A percentile compares a stretch with the other conserved stretches of the same genome.
Conservation (phyloP, 345 rosid genomes). For the Schrenkiella parvula region DNA sequence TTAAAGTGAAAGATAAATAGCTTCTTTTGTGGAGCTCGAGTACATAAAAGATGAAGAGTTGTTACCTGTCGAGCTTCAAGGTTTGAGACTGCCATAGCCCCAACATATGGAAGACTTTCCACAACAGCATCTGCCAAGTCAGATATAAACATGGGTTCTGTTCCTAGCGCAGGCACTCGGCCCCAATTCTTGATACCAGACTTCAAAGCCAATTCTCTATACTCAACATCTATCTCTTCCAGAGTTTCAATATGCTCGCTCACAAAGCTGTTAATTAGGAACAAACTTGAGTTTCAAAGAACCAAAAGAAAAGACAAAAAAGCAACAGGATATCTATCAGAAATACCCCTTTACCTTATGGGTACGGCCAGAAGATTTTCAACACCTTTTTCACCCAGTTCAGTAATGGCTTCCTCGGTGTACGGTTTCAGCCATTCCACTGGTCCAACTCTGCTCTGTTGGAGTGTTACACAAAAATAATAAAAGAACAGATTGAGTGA, state of each 20-base stretch:
- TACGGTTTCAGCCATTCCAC: conserved; percentile 99
- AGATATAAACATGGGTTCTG: conserved; percentile 87
- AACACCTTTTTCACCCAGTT: conserved; percentile 85
- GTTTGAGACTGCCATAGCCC: conserved; percentile 97
- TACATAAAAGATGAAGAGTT: not conserved
- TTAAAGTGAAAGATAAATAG: not conserved
- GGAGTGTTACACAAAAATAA: conserved; percentile 14
- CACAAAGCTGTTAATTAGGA: conserved; percentile 59
- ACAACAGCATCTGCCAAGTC: conserved; percentile 98
- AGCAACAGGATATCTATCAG: not conserved
- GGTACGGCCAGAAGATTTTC: conserved; percentile 89
- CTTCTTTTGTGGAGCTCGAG: not conserved
- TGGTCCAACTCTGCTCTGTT: conserved; percentile 99
- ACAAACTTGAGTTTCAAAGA: conserved; percentile 4
- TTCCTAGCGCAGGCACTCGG: conserved; percentile 92
- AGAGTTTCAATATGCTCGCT: conserved; percentile 98
- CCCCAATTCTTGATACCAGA: conserved; percentile 98
- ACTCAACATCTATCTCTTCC: conserved; percentile 98
- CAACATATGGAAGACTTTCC: conserved; percentile 97
- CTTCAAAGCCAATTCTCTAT: conserved; percentile 83
- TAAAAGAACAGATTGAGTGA: not conserved
- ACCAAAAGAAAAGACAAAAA: conserved; percentile 10
- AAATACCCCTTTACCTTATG: conserved; percentile 50
- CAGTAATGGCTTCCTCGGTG: conserved; percentile 89
- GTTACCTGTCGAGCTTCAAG: conserved; percentile 98